These are phyloP conservation scores for Sonneratia alba DNA, from an alignment of 345 rosid species.

Conservation along the genomic window DNA sequence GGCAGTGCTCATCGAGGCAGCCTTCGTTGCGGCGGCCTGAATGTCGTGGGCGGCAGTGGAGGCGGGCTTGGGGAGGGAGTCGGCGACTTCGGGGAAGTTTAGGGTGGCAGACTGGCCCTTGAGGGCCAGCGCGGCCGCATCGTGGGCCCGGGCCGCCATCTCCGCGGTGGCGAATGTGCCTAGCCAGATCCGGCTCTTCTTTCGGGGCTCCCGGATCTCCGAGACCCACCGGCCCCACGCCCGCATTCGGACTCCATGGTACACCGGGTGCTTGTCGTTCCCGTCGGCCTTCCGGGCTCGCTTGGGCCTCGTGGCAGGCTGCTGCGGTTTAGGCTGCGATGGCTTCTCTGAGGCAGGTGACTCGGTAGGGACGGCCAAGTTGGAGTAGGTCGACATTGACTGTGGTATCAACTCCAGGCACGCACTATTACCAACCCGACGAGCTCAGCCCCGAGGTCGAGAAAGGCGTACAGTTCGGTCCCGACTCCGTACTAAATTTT, in stretches of 20 bases:
- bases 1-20: slow-evolving; percentile 33
- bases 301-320: not conserved
- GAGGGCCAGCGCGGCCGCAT: slow-evolving; percentile 44
- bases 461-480: not conserved
- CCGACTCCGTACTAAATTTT: not conserved
- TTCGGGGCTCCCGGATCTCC: slow-evolving; percentile 58
- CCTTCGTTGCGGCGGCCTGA: slow-evolving; percentile 46
- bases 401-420: not conserved
- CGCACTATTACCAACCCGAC: not conserved
- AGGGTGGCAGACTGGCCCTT: slow-evolving; percentile 43
- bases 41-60: slow-evolving; percentile 38
- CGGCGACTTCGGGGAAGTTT: slow-evolving; percentile 46
- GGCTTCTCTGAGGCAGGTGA: not conserved
- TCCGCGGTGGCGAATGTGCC: slow-evolving; percentile 54
- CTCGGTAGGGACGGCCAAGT: not conserved
- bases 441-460: not conserved
- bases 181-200: slow-evolving; percentile 59
- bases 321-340: too few relatives aligned
- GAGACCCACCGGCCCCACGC: slow-evolving; percentile 64
- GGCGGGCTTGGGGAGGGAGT: slow-evolving; percentile 32
- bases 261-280: slow-evolving; percentile 35
- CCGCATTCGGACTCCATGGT: slow-evolving; percentile 53
- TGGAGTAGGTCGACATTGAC: not conserved
- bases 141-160: slow-evolving; percentile 67
- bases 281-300: slow-evolving; percentile 11